Evolutionary conservation across 495 filamentous ascomycete genomes (phyloP).

Genomic region (Annulohypoxylon maeteangense): DNA sequence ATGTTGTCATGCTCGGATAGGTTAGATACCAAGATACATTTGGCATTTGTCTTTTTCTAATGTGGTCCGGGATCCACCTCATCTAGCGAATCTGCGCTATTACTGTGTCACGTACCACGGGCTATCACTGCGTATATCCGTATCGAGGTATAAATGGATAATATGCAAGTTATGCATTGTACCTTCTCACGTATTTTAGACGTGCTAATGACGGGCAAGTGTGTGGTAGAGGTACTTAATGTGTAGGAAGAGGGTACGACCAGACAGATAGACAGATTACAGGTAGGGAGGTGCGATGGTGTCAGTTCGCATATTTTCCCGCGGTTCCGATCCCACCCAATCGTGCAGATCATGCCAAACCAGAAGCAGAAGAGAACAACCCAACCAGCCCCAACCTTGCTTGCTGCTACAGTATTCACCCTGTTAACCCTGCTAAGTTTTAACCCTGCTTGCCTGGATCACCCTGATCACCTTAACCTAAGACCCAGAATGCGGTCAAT

Average conservation of each 20-base stretch:
- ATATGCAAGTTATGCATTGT: slow-evolving; percentile 9
- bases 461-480: not conserved
- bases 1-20: slow-evolving; percentile 28
- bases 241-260: not conserved
- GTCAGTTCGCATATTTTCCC: slow-evolving; percentile 47
- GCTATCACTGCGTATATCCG: not conserved
- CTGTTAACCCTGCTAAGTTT: not conserved
- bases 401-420: not conserved
- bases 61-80: slow-evolving; percentile 4
- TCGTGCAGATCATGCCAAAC: slow-evolving; percentile 43
- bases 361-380: slow-evolving; percentile 12
- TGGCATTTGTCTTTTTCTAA: not conserved
- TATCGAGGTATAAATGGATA: not conserved
- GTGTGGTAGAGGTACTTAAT: not conserved
- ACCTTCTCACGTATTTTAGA: not conserved
- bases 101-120: slow-evolving; percentile 10
- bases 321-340: slow-evolving; percentile 43
- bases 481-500: slow-evolving; percentile 25
- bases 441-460: not conserved
- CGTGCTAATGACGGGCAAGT: not conserved
- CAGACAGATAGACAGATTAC: not conserved
- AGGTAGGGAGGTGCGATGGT: slow-evolving; percentile 32
- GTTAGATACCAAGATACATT: not conserved
- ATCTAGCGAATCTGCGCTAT: slow-evolving; percentile 20
- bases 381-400: slow-evolving; percentile 4